Evolutionary conservation across 495 filamentous ascomycete genomes (phyloP).

Genomic region (Aspergillus ostianus): DNA sequence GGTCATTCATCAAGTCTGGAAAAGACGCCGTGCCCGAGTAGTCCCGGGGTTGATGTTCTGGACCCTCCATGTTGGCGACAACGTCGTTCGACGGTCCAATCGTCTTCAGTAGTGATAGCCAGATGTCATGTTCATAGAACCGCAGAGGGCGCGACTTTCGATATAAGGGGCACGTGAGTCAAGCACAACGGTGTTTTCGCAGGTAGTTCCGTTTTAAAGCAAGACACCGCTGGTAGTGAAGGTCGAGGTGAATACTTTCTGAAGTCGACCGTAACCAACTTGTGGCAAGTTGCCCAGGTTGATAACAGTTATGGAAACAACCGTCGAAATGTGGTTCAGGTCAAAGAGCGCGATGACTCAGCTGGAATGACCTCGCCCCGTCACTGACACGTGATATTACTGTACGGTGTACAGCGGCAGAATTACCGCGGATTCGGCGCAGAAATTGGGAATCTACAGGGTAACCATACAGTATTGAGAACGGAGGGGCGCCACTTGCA

Average conservation of each 20-base stretch:
- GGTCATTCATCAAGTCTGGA: slow-evolving; percentile 68
- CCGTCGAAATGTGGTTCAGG: background rate
- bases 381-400: background rate
- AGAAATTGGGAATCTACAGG: background rate
- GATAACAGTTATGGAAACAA: background rate
- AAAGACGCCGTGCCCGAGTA: slow-evolving; percentile 24
- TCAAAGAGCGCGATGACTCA: background rate
- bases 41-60: slow-evolving; percentile 15
- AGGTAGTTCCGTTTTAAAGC: background rate
- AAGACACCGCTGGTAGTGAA: background rate
- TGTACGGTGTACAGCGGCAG: background rate
- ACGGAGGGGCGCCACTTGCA: background rate
- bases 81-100: slow-evolving; percentile 20
- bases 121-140: slow-evolving; percentile 24
- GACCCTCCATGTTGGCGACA: slow-evolving; percentile 29
- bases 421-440: background rate
- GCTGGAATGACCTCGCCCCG: background rate
- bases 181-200: background rate
- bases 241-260: background rate
- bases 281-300: background rate
- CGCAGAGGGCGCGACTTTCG: background rate
- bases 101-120: slow-evolving; percentile 21
- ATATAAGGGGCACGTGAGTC: background rate
- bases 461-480: background rate
- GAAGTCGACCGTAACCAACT: background rate